phyloP scores from a whole-genome alignment of 2,329 filamentous ascomycete genomes.

The Polytolypa hystricis region DNA sequence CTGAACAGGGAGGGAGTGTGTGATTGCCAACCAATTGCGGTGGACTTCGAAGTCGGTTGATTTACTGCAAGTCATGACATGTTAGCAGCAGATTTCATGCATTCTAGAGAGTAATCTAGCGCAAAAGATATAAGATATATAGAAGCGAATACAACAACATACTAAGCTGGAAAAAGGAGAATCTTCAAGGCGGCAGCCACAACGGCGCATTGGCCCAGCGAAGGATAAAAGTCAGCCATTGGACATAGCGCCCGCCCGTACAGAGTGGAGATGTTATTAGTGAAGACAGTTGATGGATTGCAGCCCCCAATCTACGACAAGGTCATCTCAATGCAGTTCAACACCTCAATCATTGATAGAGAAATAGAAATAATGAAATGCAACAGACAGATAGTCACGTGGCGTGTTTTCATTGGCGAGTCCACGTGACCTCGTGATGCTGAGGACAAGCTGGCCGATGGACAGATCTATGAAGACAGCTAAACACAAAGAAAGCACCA shows the following conservation, averaged over 20 bases:
- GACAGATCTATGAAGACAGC: too few species aligned
- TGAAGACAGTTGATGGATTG: too few species aligned
- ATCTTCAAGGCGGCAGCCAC: constrained; percentile 83
- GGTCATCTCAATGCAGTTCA: too few species aligned
- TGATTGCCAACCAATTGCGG: constrained; percentile 96
- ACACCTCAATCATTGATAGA: too few species aligned
- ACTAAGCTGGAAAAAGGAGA: constrained; percentile 91
- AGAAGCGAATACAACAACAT: constrained; percentile 42
- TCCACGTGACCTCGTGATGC: background rate
- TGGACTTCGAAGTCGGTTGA: constrained; percentile 99
- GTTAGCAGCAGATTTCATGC: background rate
- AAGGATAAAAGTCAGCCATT: constrained; percentile 76
- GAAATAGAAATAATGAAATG: background rate
- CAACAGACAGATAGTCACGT: background rate
- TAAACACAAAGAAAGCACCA: too few species aligned
- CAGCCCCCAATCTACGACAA: too few species aligned
- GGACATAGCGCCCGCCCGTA: too few species aligned
- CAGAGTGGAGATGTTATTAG: too few species aligned
- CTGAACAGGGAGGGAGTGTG: constrained; percentile 71
- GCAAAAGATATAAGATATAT: constrained; percentile 4
- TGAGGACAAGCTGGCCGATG: constrained; percentile 17
- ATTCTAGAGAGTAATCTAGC: too few species aligned
- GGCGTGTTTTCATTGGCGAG: background rate
- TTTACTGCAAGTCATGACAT: constrained; percentile 50
- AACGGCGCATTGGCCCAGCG: constrained; percentile 77